phyloP scores from a whole-genome alignment of 2,329 filamentous ascomycete genomes.

The Nemania sp. region DNA sequence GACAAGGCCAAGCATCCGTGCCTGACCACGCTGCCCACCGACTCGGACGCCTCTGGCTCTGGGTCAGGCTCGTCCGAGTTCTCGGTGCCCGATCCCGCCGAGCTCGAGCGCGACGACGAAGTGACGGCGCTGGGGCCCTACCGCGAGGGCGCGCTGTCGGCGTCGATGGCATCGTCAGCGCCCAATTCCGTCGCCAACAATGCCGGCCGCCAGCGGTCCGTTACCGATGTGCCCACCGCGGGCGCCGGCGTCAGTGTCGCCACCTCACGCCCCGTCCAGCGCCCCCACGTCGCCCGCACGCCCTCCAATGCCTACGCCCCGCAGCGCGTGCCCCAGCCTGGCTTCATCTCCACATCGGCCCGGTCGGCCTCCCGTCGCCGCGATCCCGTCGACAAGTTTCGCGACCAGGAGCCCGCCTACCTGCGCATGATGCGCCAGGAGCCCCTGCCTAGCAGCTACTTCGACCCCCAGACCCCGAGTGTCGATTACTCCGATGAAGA shows the following conservation, averaged over 20 bases:
- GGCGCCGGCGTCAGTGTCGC: slow-evolving; percentile 37
- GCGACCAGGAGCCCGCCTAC: slow-evolving; percentile 91
- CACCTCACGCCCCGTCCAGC: slow-evolving; percentile 62
- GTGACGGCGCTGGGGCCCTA: slow-evolving; percentile 51
- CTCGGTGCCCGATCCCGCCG: slow-evolving; percentile 49
- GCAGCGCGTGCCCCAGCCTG: slow-evolving; percentile 53
- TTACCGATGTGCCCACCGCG: slow-evolving; percentile 33
- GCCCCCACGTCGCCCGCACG: slow-evolving; percentile 69
- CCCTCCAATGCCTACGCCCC: slow-evolving; percentile 81
- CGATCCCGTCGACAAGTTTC: slow-evolving; percentile 51
- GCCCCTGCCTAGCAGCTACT: slow-evolving; percentile 63
- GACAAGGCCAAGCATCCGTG: slow-evolving; percentile 49
- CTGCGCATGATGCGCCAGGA: slow-evolving; percentile 89
- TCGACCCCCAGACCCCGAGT: slow-evolving; percentile 71
- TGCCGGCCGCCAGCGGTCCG: slow-evolving; percentile 41
- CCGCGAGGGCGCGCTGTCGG: slow-evolving; percentile 45
- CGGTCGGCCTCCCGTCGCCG: slow-evolving; percentile 52
- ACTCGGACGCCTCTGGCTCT: slow-evolving; percentile 49
- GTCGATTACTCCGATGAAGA: slow-evolving; percentile 76
- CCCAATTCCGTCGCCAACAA: slow-evolving; percentile 49
- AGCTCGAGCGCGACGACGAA: slow-evolving; percentile 54
- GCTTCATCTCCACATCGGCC: slow-evolving; percentile 48
- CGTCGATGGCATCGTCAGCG: slow-evolving; percentile 49
- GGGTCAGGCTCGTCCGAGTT: slow-evolving; percentile 51
- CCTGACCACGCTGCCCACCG: slow-evolving; percentile 44